Percentiles rank a stretch among this genome's conserved stretches.
Conservation (phyloP, 306 rosid genomes). For the Corylus avellana region DNA sequence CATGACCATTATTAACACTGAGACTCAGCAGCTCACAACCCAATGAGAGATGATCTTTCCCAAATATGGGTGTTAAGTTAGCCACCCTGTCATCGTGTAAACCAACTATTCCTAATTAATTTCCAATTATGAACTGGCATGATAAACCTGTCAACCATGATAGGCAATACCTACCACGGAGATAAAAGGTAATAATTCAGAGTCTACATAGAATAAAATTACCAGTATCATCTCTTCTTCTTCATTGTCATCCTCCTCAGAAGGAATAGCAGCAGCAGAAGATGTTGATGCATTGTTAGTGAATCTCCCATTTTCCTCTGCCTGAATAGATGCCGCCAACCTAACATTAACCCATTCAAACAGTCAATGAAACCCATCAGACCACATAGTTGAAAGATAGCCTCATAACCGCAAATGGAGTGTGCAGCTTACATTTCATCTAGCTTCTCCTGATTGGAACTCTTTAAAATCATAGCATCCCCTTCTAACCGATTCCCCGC, state of each 20-base stretch:
- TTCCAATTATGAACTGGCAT: background rate
- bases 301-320: conserved; percentile 35
- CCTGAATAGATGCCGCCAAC: conserved; percentile 44
- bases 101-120: background rate
- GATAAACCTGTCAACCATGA: background rate
- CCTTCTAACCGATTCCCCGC: conserved; percentile 34
- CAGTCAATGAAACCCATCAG: conserved; percentile 8
- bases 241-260: conserved; percentile 26
- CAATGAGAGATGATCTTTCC: background rate
- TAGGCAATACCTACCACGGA: background rate
- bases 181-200: background rate
- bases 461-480: conserved; percentile 28
- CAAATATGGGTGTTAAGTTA: background rate
- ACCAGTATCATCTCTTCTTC: conserved; percentile 41
- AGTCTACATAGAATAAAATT: background rate
- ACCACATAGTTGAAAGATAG: conserved; percentile 13
- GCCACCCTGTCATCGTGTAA: background rate
- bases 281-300: conserved; percentile 6
- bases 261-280: conserved; percentile 9
- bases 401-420: conserved; percentile 8
- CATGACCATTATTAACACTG: background rate
- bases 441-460: conserved; percentile 42
- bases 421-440: conserved; percentile 63
- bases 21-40: background rate
- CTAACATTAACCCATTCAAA: conserved; percentile 39